These are phyloP conservation scores for Dendrothele bispora DNA, from an alignment of 768 basidiomycete species.

Conservation along the genomic window DNA sequence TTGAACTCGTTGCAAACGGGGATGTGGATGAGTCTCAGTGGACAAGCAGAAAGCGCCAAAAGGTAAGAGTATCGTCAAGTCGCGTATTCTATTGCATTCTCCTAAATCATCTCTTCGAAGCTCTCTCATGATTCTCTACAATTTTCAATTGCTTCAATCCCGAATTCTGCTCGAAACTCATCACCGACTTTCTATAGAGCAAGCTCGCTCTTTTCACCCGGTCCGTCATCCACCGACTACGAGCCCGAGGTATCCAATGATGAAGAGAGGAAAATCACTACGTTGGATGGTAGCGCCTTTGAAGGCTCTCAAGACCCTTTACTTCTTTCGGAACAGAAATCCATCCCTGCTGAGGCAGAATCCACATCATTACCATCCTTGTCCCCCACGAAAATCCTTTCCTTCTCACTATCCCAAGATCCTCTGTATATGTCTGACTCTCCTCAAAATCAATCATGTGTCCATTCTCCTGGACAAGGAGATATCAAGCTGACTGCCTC, in stretches of 20 bases:
- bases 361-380: background rate
- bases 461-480: background rate
- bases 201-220: background rate
- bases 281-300: background rate
- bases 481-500: background rate
- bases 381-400: conserved; percentile 13
- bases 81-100: background rate
- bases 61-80: background rate
- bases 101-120: background rate
- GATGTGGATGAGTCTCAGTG: background rate
- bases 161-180: background rate
- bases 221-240: background rate
- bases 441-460: background rate
- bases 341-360: background rate
- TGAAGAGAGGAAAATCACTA: no score
- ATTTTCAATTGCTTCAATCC: background rate
- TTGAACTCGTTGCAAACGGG: conserved; percentile 29
- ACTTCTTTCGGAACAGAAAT: conserved; percentile 3
- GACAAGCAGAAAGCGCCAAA: conserved; percentile 5
- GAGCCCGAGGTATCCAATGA: background rate
- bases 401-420: conserved; percentile 14
- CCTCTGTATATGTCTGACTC: conserved; percentile 11
- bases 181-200: background rate
- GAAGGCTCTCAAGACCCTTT: conserved; percentile 6
- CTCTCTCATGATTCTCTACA: background rate